These are phyloP conservation scores for Centella asiatica DNA, from an alignment of 129 eudicot species.

Conservation along the genomic window DNA sequence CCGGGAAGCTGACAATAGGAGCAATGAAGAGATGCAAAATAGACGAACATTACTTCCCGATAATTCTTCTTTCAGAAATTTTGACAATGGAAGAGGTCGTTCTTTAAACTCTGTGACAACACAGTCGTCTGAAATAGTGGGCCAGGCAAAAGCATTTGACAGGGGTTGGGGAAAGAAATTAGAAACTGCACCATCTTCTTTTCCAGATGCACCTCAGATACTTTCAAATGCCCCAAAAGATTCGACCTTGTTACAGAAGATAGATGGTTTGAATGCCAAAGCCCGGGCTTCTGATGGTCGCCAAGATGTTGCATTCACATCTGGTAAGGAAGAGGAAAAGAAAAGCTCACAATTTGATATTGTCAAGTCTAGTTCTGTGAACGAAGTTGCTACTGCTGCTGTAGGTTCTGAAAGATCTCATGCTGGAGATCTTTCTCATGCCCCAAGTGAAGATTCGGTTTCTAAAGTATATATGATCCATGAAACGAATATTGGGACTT, in stretches of 20 bases:
- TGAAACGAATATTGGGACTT: constrained; percentile 20
- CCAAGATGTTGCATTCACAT: constrained; percentile 19
- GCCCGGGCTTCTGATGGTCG: constrained; percentile 62
- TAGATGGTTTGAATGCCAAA: constrained; percentile 82
- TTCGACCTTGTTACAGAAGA: constrained; percentile 62
- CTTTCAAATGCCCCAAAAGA: constrained; percentile 36
- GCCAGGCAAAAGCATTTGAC: constrained; percentile 26
- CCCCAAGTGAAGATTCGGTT: constrained; percentile 22
- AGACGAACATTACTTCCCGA: constrained; percentile 24
- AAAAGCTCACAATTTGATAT: constrained; percentile 19
- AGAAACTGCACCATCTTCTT: constrained; percentile 19
- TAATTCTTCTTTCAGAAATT: constrained; percentile 16
- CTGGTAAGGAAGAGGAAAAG: constrained; percentile 37
- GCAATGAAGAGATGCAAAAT: constrained; percentile 36
- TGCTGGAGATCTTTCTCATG: constrained; percentile 25
- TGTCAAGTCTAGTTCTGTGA: constrained; percentile 17
- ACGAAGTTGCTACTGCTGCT: constrained; percentile 27
- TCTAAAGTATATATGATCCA: constrained; percentile 16
- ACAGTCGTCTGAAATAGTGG: constrained; percentile 29
- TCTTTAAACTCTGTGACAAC: constrained; percentile 19
- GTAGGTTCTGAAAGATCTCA: constrained; percentile 13
- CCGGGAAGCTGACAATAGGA: constrained; percentile 48
- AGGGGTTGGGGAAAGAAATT: constrained; percentile 32
- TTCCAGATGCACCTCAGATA: constrained; percentile 23
- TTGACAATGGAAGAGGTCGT: constrained; percentile 11